Conservation (phyloP, 2,329 filamentous ascomycete genomes). For the Fusarium goolgardi region DNA sequence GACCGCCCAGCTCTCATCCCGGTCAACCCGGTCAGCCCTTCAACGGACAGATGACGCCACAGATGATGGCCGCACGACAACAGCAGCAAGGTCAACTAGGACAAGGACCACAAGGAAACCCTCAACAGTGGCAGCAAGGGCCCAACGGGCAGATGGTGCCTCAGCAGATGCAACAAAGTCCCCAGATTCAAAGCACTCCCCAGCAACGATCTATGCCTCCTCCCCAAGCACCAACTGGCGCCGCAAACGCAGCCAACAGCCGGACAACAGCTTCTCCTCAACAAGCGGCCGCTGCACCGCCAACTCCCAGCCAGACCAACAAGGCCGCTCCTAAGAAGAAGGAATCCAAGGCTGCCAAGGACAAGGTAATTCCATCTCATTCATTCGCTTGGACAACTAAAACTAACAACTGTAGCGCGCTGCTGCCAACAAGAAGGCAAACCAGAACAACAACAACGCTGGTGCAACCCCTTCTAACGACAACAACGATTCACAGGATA, state of each 20-base stretch:
- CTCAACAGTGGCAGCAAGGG: slow-evolving; percentile 56
- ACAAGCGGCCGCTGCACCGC: slow-evolving; percentile 74
- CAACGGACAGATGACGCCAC: slow-evolving; percentile 68
- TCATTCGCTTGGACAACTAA: neutral
- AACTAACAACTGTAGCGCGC: slow-evolving; percentile 53
- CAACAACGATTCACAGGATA: slow-evolving; percentile 65
- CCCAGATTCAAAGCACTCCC: slow-evolving; percentile 72
- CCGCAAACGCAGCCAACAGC: slow-evolving; percentile 62
- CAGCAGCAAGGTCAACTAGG: slow-evolving; percentile 53
- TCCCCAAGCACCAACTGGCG: slow-evolving; percentile 68
- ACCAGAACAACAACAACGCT: slow-evolving; percentile 61
- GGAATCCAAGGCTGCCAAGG: slow-evolving; percentile 71
- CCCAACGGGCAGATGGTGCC: slow-evolving; percentile 57
- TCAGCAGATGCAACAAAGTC: slow-evolving; percentile 56
- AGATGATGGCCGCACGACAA: slow-evolving; percentile 65
- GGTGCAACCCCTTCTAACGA: slow-evolving; percentile 70
- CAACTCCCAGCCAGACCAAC: slow-evolving; percentile 78
- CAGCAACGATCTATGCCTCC: slow-evolving; percentile 78
- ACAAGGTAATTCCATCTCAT: slow-evolving; percentile 69
- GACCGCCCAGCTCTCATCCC: slow-evolving; percentile 76
- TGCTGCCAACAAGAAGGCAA: slow-evolving; percentile 72
- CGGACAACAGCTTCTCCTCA: slow-evolving; percentile 71
- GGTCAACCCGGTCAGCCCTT: slow-evolving; percentile 58
- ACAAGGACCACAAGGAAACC: slow-evolving; percentile 49
- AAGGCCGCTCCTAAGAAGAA: slow-evolving; percentile 85